These are phyloP conservation scores for Sanghuangporus baumii DNA, from an alignment of 1,284 basidiomycete genomes.

Conservation along the genomic window DNA sequence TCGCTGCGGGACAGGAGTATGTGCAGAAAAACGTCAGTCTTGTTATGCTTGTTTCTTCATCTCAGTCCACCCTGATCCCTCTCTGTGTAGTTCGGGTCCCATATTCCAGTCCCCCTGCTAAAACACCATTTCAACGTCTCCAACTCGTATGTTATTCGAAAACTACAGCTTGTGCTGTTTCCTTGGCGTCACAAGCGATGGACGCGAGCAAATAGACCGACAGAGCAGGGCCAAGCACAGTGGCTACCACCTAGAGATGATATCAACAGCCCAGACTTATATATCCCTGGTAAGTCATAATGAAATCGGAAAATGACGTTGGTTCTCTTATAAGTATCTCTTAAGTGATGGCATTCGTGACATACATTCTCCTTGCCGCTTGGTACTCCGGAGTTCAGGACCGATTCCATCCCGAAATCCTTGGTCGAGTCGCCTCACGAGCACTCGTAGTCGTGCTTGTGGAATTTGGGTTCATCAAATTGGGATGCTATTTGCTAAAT, in stretches of 20 bases:
- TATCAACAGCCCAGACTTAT: slow-evolving; percentile 93
- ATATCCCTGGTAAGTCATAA: slow-evolving; percentile 77
- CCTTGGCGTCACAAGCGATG: slow-evolving; percentile 92
- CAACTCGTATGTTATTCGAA: slow-evolving; percentile 92
- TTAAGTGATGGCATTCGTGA: slow-evolving; percentile 91
- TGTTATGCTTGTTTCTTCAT: slow-evolving; percentile 1
- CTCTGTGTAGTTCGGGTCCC: slow-evolving; percentile 62
- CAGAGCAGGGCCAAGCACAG: slow-evolving; percentile 67
- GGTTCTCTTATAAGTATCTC: slow-evolving; percentile 8
- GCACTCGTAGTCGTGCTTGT: slow-evolving; percentile 76
- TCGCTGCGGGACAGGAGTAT: slow-evolving; percentile 93
- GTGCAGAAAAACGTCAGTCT: slow-evolving; percentile 85
- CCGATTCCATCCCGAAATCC: slow-evolving; percentile 85
- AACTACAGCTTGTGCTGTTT: slow-evolving; percentile 87
- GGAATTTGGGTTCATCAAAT: slow-evolving; percentile 85
- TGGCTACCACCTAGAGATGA: slow-evolving; percentile 91
- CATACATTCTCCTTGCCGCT: slow-evolving; percentile 88
- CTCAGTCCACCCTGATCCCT: neutral
- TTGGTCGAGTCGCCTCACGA: slow-evolving; percentile 83
- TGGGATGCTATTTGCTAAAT: slow-evolving; percentile 88
- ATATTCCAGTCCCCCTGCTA: slow-evolving; percentile 71
- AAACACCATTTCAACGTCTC: slow-evolving; percentile 98
- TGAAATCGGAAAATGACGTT: neutral
- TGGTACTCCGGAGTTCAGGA: slow-evolving; percentile 80
- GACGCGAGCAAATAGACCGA: slow-evolving; percentile 58